A percentile compares a stretch with the other conserved stretches of the same genome.
These are phyloP conservation scores for Exserohilum turcica DNA, from an alignment of 2,329 filamentous ascomycete species.

Conservation along the genomic window DNA sequence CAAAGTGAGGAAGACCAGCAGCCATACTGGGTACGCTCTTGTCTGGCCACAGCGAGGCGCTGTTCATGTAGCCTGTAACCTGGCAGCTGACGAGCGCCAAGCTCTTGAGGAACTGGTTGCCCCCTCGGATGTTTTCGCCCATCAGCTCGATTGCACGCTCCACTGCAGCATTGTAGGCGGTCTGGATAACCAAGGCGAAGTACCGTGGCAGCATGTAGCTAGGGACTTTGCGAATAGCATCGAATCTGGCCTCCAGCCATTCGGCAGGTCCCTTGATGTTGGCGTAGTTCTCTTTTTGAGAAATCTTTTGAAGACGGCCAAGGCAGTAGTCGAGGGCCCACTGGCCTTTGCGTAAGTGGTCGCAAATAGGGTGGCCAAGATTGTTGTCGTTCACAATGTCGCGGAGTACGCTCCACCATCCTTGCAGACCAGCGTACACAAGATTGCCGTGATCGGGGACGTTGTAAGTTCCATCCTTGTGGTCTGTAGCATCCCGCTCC, in stretches of 20 bases:
- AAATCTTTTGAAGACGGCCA: slow-evolving; percentile 74
- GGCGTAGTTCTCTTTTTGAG: slow-evolving; percentile 65
- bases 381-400: slow-evolving; percentile 87
- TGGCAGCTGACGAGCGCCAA: slow-evolving; percentile 91
- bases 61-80: slow-evolving; percentile 85
- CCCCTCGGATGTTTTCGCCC: slow-evolving; percentile 74
- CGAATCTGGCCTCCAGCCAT: slow-evolving; percentile 85
- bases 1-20: slow-evolving; percentile 91
- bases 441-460: slow-evolving; percentile 83
- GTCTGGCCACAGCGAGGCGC: slow-evolving; percentile 85
- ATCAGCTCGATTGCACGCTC: slow-evolving; percentile 80
- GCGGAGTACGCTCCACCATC: slow-evolving; percentile 94
- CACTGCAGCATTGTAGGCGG: slow-evolving; percentile 83
- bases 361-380: slow-evolving; percentile 88
- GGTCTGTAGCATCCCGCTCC: slow-evolving; percentile 77
- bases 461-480: slow-evolving; percentile 84
- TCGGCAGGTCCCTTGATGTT: slow-evolving; percentile 68
- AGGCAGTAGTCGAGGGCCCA: slow-evolving; percentile 93
- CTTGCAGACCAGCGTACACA: slow-evolving; percentile 95
- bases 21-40: slow-evolving; percentile 85
- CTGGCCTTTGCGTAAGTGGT: slow-evolving; percentile 86
- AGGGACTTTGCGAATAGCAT: slow-evolving; percentile 82
- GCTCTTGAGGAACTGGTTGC: slow-evolving; percentile 87
- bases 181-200: slow-evolving; percentile 86
- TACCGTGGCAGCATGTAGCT: slow-evolving; percentile 91